Conservation (phyloP, 495 filamentous ascomycete species). For the Annulohypoxylon stygium region DNA sequence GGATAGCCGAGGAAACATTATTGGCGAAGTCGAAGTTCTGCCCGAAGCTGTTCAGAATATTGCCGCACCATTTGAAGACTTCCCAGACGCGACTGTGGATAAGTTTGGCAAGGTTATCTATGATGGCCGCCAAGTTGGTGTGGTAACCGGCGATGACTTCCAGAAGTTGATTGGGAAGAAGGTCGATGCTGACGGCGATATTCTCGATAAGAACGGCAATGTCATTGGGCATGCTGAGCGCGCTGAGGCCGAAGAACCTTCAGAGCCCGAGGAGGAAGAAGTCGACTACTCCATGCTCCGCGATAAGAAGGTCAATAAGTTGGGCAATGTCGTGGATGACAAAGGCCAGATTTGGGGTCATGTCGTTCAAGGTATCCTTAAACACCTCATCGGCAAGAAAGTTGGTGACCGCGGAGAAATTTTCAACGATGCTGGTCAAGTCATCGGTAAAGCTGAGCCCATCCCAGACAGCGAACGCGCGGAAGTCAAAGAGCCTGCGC, state of each 20-base stretch:
- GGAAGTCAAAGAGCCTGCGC: slow-evolving; percentile 71
- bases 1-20: slow-evolving; percentile 76
- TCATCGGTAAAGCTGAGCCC: slow-evolving; percentile 79
- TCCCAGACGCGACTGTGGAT: slow-evolving; percentile 77
- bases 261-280: slow-evolving; percentile 57
- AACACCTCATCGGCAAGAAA: slow-evolving; percentile 76
- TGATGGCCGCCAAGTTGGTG: slow-evolving; percentile 76
- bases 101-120: slow-evolving; percentile 79
- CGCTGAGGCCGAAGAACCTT: slow-evolving; percentile 59
- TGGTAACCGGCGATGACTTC: slow-evolving; percentile 75
- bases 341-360: slow-evolving; percentile 79
- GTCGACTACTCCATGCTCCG: slow-evolving; percentile 74
- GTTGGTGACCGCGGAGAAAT: slow-evolving; percentile 80
- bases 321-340: slow-evolving; percentile 78
- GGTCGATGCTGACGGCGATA: slow-evolving; percentile 72
- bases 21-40: slow-evolving; percentile 80
- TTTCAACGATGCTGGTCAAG: slow-evolving; percentile 78
- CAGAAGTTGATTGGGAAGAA: slow-evolving; percentile 69
- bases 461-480: slow-evolving; percentile 80
- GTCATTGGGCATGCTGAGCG: slow-evolving; percentile 70
- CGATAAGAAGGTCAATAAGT: slow-evolving; percentile 80
- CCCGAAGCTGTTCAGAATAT: slow-evolving; percentile 72
- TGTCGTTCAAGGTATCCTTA: slow-evolving; percentile 74
- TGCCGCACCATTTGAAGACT: slow-evolving; percentile 79
- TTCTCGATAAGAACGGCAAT: slow-evolving; percentile 73